Evolutionary conservation across 164 flowering plant genomes (phyloP), one percentile per base, ranked within the genome.

Genomic region (Vitis rotundifolia): DNA sequence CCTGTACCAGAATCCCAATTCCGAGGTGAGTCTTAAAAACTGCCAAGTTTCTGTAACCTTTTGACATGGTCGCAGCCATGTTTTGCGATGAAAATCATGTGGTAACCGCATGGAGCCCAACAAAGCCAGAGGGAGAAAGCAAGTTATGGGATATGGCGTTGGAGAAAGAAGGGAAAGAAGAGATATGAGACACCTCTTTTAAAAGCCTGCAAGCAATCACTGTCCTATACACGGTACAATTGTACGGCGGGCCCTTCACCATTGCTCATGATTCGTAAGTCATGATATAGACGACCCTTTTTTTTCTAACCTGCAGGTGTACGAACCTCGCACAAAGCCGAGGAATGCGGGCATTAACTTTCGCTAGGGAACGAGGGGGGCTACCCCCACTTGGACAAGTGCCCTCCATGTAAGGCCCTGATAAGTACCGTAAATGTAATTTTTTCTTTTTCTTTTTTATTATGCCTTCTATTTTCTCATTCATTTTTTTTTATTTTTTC

Each of bases 301-400:
- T 49, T 28, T 13, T 8, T 59, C 11, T 1, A 1, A 19, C 26
- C 14, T 15, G 12, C 57, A 50, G 58, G 65, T 56, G 58, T 60
- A 68, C 58, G 18, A 15, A 1, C 31, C 26, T 28, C 1, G 9
- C 19, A 19, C 49, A 68, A 73, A 68, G 76, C 76, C 76, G 68
- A 61, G 63, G 68, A 68, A 51, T 56, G 71, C 76, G 76, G 76
- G 66, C 37, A 59, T 59, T 53, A 55, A 49, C 55, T 53, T n/a
- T 18, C 37, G 2, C 49, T 14, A 53, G 3, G 50, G 1, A 66
- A 19, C 29, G 48, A 31, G 28, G 3, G 19, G 59, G 59, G 28
- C 16, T 16, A 0, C 56, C 59, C 59, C 59, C 59, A 56, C 28
- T 56, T 56, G 19, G 3, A 59, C 44, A 59, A 12, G 11, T 59